These are phyloP conservation scores for Dalbergia cochinchinensis DNA, from an alignment of 306 rosid genomes.

Conservation along the genomic window DNA sequence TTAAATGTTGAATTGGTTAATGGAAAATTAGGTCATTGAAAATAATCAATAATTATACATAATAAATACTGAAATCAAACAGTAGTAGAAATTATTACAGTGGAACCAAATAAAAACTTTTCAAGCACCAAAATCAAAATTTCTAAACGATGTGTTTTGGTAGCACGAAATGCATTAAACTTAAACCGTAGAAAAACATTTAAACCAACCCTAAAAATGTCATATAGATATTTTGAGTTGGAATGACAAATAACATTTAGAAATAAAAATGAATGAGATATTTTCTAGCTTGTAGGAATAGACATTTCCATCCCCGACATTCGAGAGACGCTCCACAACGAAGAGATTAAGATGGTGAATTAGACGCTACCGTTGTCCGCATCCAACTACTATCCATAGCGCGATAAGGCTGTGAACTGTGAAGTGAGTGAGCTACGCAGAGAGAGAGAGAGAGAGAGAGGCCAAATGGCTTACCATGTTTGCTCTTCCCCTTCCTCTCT, in stretches of 20 bases:
- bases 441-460: not conserved
- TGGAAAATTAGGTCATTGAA: too few species aligned
- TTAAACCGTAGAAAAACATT: too few species aligned
- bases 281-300: not conserved
- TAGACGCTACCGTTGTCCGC: not conserved
- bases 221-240: not conserved
- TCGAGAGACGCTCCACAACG: not conserved
- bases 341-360: not conserved
- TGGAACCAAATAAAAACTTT: too few species aligned
- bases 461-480: slow-evolving; percentile 72
- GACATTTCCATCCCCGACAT: not conserved
- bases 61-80: too few species aligned
- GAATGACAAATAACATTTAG: not conserved
- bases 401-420: slow-evolving; percentile 35
- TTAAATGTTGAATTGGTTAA: too few species aligned
- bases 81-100: too few species aligned
- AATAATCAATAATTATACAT: too few species aligned
- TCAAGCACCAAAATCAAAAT: too few species aligned
- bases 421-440: not conserved
- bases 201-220: too few species aligned
- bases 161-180: too few species aligned
- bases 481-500: slow-evolving; percentile 74
- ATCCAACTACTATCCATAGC: not conserved
- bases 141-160: too few species aligned
- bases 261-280: not conserved